Evolutionary conservation across 2,329 filamentous ascomycete genomes (phyloP).

Genomic region (Dichotomopilus funicola): DNA sequence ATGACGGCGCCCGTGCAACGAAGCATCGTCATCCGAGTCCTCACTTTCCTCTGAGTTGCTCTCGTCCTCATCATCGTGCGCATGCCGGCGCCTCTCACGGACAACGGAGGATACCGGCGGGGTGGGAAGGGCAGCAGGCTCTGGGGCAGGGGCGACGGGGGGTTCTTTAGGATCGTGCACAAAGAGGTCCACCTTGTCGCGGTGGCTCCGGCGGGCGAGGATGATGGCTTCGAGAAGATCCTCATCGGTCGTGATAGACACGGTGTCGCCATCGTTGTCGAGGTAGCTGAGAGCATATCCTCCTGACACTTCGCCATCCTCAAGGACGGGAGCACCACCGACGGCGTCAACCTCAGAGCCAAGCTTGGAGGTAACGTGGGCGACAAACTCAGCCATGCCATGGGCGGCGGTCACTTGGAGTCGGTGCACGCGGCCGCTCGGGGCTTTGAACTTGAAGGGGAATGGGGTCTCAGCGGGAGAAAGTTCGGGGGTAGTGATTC

Average conservation of each 20-base stretch:
- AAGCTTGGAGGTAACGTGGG: conserved; percentile 74
- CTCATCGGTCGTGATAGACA: conserved; percentile 93
- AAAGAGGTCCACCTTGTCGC: conserved; percentile 94
- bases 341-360: conserved; percentile 76
- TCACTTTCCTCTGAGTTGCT: conserved; percentile 41
- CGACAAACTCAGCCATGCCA: conserved; percentile 73
- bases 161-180: conserved; percentile 89
- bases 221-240: conserved; percentile 86
- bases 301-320: conserved; percentile 68
- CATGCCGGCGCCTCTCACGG: conserved; percentile 45
- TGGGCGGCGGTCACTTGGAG: conserved; percentile 76
- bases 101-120: conserved; percentile 44
- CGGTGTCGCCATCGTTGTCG: conserved; percentile 93
- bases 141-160: conserved; percentile 46
- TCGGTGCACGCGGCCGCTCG: conserved; percentile 87
- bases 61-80: conserved; percentile 21
- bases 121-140: conserved; percentile 35
- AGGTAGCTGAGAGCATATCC: conserved; percentile 94
- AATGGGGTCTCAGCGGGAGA: conserved; percentile 70
- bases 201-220: conserved; percentile 67
- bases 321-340: conserved; percentile 70
- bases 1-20: conserved; percentile 34
- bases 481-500: conserved; percentile 44
- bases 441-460: conserved; percentile 98
- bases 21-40: conserved; percentile 43